A percentile compares a stretch with the other conserved stretches of the same genome.
phyloP scores from a whole-genome alignment of 2,329 filamentous ascomycete genomes.

The Ascocoryne sarcoides region DNA sequence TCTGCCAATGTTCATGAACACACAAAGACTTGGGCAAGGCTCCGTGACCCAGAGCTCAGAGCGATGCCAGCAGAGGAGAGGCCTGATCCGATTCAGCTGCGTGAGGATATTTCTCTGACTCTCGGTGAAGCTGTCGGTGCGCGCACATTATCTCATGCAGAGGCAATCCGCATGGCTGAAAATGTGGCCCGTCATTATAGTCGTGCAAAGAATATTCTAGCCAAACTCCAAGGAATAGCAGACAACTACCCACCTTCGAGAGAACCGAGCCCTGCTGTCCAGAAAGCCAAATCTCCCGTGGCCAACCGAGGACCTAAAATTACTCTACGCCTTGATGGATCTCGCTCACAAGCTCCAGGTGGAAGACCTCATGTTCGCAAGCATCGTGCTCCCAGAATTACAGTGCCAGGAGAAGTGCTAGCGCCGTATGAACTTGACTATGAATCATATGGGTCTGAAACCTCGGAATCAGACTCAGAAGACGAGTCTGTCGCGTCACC shows the following conservation, averaged over 20 bases:
- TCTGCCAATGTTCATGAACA: constrained; percentile 48
- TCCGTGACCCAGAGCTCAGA: no score
- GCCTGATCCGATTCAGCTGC: constrained; percentile 41
- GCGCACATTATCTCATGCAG: constrained; percentile 50
- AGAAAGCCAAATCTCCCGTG: constrained; percentile 43
- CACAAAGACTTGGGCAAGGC: constrained; percentile 47
- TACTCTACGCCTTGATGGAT: constrained; percentile 35
- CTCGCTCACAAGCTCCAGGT: constrained; percentile 31
- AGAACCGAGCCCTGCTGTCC: constrained; percentile 40
- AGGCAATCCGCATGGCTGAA: constrained; percentile 54
- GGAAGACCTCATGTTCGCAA: constrained; percentile 22
- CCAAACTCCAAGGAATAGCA: constrained; percentile 50
- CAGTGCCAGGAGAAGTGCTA: constrained; percentile 56
- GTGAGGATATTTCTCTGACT: constrained; percentile 51
- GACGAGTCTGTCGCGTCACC: constrained; percentile 29
- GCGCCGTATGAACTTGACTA: constrained; percentile 58
- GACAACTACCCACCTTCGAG: constrained; percentile 46
- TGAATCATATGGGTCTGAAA: constrained; percentile 40
- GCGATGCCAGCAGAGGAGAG: constrained; percentile 38
- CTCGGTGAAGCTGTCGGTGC: constrained; percentile 46
- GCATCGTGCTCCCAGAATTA: constrained; percentile 45
- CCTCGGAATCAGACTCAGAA: constrained; percentile 17
- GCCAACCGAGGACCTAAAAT: constrained; percentile 40
- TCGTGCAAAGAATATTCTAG: constrained; percentile 48
- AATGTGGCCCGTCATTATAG: constrained; percentile 55